Conservation (phyloP, 1,284 basidiomycete genomes). For the Naganishia cerealis region DNA sequence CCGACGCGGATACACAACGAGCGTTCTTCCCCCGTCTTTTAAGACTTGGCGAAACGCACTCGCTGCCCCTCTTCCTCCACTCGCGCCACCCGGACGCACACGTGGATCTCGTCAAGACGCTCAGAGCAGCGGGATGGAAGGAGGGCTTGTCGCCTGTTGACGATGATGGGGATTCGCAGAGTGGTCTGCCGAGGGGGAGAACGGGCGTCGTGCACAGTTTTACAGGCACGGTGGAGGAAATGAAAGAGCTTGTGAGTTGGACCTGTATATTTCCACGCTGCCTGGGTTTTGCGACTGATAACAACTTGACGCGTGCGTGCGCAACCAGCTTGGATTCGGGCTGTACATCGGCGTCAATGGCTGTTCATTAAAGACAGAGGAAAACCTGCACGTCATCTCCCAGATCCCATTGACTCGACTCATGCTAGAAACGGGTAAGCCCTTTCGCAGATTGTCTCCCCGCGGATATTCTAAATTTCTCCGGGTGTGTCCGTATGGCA, state of each 20-base stretch:
- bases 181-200: slow-evolving; percentile 62
- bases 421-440: slow-evolving; percentile 75
- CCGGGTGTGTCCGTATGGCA: slow-evolving; percentile 43
- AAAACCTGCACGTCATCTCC: slow-evolving; percentile 66
- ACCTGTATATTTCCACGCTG: slow-evolving; percentile 25
- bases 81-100: slow-evolving; percentile 74
- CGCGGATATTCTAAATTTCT: slow-evolving; percentile 1
- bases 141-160: background rate
- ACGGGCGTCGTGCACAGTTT: slow-evolving; percentile 84
- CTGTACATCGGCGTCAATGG: slow-evolving; percentile 77
- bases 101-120: slow-evolving; percentile 64
- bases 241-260: slow-evolving; percentile 65
- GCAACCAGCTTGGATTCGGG: slow-evolving; percentile 65
- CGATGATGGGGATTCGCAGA: slow-evolving; percentile 50
- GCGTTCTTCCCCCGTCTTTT: slow-evolving; percentile 73
- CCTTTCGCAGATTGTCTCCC: slow-evolving; percentile 37
- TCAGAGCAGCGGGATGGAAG: slow-evolving; percentile 39
- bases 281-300: slow-evolving; percentile 1
- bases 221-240: slow-evolving; percentile 70
- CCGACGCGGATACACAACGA: slow-evolving; percentile 65
- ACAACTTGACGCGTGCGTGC: background rate
- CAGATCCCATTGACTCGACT: slow-evolving; percentile 66
- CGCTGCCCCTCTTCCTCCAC: slow-evolving; percentile 81
- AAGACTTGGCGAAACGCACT: slow-evolving; percentile 67
- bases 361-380: slow-evolving; percentile 77